These are phyloP conservation scores for Paramecium primaurelia DNA, from an alignment of 73 alveolate genomes.

Conservation along the genomic window DNA sequence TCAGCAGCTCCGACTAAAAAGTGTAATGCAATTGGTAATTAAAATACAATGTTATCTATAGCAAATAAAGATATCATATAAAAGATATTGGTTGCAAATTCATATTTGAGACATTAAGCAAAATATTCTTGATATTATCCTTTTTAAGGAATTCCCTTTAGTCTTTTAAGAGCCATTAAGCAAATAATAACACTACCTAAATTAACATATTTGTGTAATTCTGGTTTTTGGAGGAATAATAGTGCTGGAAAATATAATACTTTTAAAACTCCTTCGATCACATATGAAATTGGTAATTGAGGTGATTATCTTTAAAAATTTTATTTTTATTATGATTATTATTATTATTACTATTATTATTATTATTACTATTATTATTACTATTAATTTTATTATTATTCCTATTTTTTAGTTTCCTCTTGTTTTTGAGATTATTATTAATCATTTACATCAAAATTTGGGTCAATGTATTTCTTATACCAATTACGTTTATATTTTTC, in stretches of 20 bases:
- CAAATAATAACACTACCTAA: background rate
- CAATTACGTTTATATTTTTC: constrained; percentile 9
- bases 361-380: background rate
- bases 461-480: background rate
- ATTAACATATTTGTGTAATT: background rate
- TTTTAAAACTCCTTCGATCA: constrained; percentile 31
- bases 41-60: background rate
- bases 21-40: background rate
- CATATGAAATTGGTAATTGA: background rate
- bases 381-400: background rate
- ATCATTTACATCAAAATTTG: background rate
- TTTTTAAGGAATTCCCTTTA: background rate
- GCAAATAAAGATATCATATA: background rate
- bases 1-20: constrained; percentile 33
- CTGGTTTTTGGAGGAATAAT: background rate
- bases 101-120: background rate
- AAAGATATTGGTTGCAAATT: constrained; percentile 1
- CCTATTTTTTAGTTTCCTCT: background rate
- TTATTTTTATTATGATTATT: background rate
- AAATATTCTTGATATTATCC: background rate
- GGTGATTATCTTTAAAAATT: background rate
- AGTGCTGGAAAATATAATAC: constrained; percentile 21
- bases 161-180: background rate
- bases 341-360: background rate
- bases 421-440: background rate